Evolutionary conservation across 2,329 filamentous ascomycete species (phyloP), one percentile per base, ranked within the genome.

Genomic region (Beauveria sp.): DNA sequence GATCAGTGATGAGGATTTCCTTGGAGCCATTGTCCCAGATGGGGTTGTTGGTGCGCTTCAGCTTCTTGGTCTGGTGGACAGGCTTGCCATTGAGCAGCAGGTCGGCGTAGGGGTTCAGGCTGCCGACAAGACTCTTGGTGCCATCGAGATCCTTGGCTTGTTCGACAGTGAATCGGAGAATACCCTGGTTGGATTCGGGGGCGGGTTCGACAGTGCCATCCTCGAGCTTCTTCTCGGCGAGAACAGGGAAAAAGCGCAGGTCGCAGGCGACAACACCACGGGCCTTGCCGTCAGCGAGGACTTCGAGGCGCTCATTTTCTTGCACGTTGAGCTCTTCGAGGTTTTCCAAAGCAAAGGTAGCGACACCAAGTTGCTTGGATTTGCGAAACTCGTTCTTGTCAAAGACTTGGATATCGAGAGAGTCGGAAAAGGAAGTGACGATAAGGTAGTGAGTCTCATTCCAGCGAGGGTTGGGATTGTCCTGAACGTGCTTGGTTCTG

Each of bases 301-400:
- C 84, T 69, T 96, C 93, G 3, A 99, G 78, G 9, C 88, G 85
- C 68, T 96, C 80, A 68, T 96, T 96, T 71, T 97, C 92, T 65
- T 91, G 85, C 55, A 91, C 88, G 24, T 84, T 77, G 22, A 92
- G 77, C 57, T 89, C 83, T 72, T 96, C 90, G 0, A 99, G 76
- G 64, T 88, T 84, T 66, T 97, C 92, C 37, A 99, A 79, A 7
- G 86, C 79, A 72, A 99, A 99, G 0, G 89, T 92, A 1, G 92
- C 91, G 24, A 86, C 83, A 59, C 93, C 94, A 53, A 99, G 83
- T 72, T 97, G 91, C 77, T 97, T 97, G 76, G 97, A 92, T 77
- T 97, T 99, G 66, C 94, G 87, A 74, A 90, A 90, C 62, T 97
- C 94, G 68, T 99, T 99, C 81, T 88, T 97, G 73, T 99, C 94